These are phyloP conservation scores for Colletotrichum sp. DNA, from an alignment of 2,329 filamentous ascomycete species.

Conservation along the genomic window DNA sequence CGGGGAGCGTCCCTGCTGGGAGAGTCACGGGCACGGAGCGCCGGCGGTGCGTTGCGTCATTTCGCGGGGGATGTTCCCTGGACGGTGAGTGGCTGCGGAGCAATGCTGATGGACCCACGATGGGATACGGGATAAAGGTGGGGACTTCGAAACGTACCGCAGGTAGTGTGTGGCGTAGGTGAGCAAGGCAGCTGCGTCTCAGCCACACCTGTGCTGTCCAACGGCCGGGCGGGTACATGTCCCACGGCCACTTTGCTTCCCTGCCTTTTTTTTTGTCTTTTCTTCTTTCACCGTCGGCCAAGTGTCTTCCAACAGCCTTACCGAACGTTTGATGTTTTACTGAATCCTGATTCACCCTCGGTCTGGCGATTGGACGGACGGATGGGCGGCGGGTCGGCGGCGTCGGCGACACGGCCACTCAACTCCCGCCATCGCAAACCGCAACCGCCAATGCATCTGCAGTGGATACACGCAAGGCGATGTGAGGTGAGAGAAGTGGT, in stretches of 20 bases:
- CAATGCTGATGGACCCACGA: neutral
- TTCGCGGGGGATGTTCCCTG: constrained; percentile 9
- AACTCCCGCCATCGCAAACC: neutral
- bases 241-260: neutral
- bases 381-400: neutral
- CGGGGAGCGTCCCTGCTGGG: constrained; percentile 11
- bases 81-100: neutral
- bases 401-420: neutral
- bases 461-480: neutral
- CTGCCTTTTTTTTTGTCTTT: neutral
- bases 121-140: neutral
- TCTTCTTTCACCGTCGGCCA: neutral
- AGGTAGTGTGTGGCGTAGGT: neutral
- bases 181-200: neutral
- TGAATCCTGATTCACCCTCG: neutral
- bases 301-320: neutral
- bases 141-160: neutral
- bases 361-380: neutral
- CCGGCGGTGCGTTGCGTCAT: constrained; percentile 11
- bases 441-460: neutral
- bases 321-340: neutral
- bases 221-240: neutral
- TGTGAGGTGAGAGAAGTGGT: neutral
- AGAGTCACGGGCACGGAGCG: constrained; percentile 9
- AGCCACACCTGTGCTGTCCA: neutral